These are phyloP conservation scores for Diaporthe sp. DNA, from an alignment of 2,329 filamentous ascomycete genomes.

Conservation along the genomic window DNA sequence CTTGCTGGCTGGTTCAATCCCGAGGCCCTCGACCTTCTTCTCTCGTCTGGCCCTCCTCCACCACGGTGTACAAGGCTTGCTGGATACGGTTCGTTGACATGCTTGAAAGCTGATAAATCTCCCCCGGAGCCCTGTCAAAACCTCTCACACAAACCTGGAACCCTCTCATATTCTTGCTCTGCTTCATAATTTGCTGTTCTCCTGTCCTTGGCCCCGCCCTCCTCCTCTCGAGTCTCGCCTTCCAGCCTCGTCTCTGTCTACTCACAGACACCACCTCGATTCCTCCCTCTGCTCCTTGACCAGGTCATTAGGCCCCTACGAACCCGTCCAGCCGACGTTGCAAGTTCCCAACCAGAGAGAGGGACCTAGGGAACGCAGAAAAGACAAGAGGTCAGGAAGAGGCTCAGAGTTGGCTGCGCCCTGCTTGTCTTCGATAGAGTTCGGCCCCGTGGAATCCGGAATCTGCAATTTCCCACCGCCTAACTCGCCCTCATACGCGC, in stretches of 20 bases:
- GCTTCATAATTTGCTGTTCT: constrained; percentile 7
- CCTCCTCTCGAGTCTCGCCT: constrained; percentile 1
- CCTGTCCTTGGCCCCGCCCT: neutral
- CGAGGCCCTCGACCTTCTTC: constrained; percentile 21
- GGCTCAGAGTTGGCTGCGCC: neutral
- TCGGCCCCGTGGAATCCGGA: constrained; percentile 2
- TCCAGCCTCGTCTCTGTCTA: constrained; percentile 9
- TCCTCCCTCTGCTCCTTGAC: neutral
- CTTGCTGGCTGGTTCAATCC: constrained; percentile 2
- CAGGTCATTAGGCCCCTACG: neutral
- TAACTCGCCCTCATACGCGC: neutral
- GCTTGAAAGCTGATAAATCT: constrained; percentile 35
- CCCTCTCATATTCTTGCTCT: constrained; percentile 15
- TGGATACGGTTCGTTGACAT: constrained; percentile 24
- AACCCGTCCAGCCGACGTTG: neutral
- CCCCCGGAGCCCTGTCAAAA: constrained; percentile 13
- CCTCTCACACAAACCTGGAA: constrained; percentile 5
- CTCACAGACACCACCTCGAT: neutral
- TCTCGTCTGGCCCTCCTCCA: constrained; percentile 24
- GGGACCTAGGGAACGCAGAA: neutral
- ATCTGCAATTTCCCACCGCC: constrained; percentile 1
- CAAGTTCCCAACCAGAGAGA: neutral
- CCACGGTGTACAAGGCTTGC: constrained; percentile 17
- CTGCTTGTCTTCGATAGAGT: constrained; percentile 17
- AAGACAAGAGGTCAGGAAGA: neutral